Evolutionary conservation across 2,329 filamentous ascomycete genomes (phyloP), one percentile per base, ranked within the genome.

Genomic region (Pezicula neosporulosa): DNA sequence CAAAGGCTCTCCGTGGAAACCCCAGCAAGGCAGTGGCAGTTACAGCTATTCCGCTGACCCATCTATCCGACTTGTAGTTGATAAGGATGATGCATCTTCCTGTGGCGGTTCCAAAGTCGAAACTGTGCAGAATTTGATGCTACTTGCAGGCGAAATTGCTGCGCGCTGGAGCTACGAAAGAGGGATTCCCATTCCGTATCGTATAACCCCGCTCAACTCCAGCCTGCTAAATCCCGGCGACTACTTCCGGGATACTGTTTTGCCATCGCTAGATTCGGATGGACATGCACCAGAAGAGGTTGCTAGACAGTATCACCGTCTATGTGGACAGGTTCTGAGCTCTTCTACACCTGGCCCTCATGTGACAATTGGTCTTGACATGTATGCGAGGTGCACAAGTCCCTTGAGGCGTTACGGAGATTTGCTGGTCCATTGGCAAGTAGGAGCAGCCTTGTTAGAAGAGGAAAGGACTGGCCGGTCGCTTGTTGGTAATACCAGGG

Each of bases 381-480:
- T 80, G 69, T 86, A 87, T 65, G 71, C 79, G 52, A 86, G 84
- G 58, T 77, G 77, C 37, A 87, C 85, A 7, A 85, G 80, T 46
- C 85, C 85, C 16, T 73, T 88, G n/a, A 81, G 85, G 33, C 78
- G 85, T 41, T 87, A 78, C 66, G 68, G 72, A 5, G 85, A 88
- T 65, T 68, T 87, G 44, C 63, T 87, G 30, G 75, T 80, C 2
- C 83, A 87, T 68, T 87, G 82, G 81, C 83, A 87, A 65, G 80
- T 87, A 55, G 77, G 85, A 60, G 78, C 77, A 2, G 77, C 80
- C 9, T 68, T 87, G 30, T 60, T 71, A 8, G 69, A 75, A 56
- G 77, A 79, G 64, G 56, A 62, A 33, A 66, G 63, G 37, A 59
- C 60, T 9, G 68, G 68, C 36, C 47, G 59, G n/a, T 66, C 66